Conservation (phyloP, 352 stramenopile species). For the Phytophthora palmivora region DNA sequence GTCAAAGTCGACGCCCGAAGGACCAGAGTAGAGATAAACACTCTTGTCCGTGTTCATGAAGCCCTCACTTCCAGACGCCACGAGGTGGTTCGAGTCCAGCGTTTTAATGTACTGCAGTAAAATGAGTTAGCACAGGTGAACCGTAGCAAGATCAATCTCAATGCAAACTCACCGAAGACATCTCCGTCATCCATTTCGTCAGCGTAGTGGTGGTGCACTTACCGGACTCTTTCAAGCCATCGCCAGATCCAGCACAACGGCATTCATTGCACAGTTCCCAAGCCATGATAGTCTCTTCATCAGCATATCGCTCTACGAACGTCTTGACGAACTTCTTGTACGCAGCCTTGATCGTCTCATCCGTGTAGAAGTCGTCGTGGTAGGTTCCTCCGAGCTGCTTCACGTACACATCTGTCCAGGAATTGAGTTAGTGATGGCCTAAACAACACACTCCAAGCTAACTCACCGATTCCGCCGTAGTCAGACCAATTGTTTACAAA, state of each 20-base stretch:
- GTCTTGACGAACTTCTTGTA: slow-evolving; percentile 44
- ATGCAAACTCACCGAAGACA: slow-evolving; percentile 37
- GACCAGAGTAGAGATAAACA: slow-evolving; percentile 44
- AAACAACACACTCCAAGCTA: not conserved
- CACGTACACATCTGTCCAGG: slow-evolving; percentile 31
- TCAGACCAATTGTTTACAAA: slow-evolving; percentile 49
- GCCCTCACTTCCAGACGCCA: slow-evolving; percentile 37
- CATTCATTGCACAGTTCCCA: slow-evolving; percentile 40
- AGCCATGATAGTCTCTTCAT: slow-evolving; percentile 39
- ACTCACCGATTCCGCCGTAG: slow-evolving; percentile 43
- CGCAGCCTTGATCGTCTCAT: slow-evolving; percentile 36
- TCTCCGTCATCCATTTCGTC: slow-evolving; percentile 41
- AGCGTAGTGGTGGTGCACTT: slow-evolving; percentile 33
- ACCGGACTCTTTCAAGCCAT: slow-evolving; percentile 29
- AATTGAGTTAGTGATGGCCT: not conserved
- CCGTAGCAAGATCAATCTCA: too few species aligned
- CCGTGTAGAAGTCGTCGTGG: slow-evolving; percentile 46
- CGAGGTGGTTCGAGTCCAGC: slow-evolving; percentile 44
- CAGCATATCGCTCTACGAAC: slow-evolving; percentile 27
- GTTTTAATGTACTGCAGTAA: slow-evolving; percentile 42
- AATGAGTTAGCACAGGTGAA: not conserved
- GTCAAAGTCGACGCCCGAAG: slow-evolving; percentile 44
- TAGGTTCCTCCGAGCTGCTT: slow-evolving; percentile 38
- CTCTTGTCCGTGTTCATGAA: slow-evolving; percentile 50
- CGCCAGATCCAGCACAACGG: slow-evolving; percentile 36